Conservation (phyloP, 371 early-diverging fungal genomes). For the Rhizopus sp. region DNA sequence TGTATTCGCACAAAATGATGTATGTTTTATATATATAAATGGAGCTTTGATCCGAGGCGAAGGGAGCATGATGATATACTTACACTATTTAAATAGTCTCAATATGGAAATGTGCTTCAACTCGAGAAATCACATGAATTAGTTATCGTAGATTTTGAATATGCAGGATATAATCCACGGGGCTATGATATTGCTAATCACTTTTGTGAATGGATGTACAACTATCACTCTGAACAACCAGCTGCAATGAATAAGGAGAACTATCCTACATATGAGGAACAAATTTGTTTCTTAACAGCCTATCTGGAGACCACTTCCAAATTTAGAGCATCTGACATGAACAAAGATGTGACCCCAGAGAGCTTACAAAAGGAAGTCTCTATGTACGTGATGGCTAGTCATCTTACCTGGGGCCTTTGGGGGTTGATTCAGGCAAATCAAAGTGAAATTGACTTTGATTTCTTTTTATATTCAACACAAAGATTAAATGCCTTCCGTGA, state of each 20-base stretch:
- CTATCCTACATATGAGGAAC: conserved; percentile 70
- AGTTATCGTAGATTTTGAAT: conserved; percentile 85
- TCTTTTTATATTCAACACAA: conserved; percentile 70
- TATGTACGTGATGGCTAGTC: conserved; percentile 63
- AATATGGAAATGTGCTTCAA: conserved; percentile 84
- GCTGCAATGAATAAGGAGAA: conserved; percentile 49
- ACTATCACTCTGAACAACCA: conserved; percentile 69
- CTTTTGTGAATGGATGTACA: conserved; percentile 88
- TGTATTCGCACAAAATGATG: conserved; percentile 87
- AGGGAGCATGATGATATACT: not conserved
- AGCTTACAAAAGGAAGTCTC: conserved; percentile 40
- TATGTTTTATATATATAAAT: conserved; percentile 35
- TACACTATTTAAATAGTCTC: conserved; percentile 44
- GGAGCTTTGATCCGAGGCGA: too few species aligned
- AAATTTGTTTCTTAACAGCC: conserved; percentile 62
- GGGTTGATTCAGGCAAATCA: conserved; percentile 75
- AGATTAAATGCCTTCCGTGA: conserved; percentile 56
- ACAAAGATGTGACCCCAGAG: conserved; percentile 23
- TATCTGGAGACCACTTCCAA: conserved; percentile 56
- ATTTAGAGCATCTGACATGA: conserved; percentile 25
- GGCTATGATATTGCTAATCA: conserved; percentile 89
- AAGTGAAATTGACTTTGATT: conserved; percentile 85
- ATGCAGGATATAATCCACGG: conserved; percentile 86
- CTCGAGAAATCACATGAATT: conserved; percentile 57
- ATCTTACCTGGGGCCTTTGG: conserved; percentile 86